Percentiles rank a stretch among this genome's conserved stretches.
Conservation (phyloP, 139 green algal genomes). For the Chlorella sp. region DNA sequence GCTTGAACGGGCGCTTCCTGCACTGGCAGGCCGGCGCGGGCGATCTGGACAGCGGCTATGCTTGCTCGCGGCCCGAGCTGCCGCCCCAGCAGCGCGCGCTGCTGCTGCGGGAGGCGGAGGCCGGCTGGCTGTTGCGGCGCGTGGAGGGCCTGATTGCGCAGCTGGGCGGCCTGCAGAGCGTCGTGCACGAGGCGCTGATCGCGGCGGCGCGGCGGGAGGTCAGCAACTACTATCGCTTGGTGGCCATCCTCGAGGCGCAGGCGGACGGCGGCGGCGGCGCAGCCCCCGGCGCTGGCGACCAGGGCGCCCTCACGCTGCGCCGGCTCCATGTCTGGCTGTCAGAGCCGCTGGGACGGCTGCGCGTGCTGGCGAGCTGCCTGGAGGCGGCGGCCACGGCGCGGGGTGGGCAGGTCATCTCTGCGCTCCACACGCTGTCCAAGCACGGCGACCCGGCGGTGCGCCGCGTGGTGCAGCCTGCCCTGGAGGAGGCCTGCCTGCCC, state of each 20-base stretch:
- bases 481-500: conserved; percentile 81
- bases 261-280: not conserved
- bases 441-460: conserved; percentile 84
- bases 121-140: conserved; percentile 75
- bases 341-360: conserved; percentile 83
- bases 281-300: not conserved
- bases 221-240: conserved; percentile 83
- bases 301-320: conserved; percentile 81
- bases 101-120: conserved; percentile 69
- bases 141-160: conserved; percentile 5
- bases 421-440: conserved; percentile 72
- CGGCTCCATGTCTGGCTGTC: conserved; percentile 88
- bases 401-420: conserved; percentile 76
- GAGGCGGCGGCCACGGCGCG: conserved; percentile 55
- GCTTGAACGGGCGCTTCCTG: conserved; percentile 71
- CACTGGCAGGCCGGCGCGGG: conserved; percentile 43
- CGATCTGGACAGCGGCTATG: conserved; percentile 26
- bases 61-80: conserved; percentile 35
- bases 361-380: conserved; percentile 79
- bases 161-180: conserved; percentile 13
- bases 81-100: conserved; percentile 42
- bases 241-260: conserved; percentile 90
- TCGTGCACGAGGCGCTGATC: conserved; percentile 36
- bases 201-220: conserved; percentile 71
- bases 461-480: conserved; percentile 60